phyloP scores from a whole-genome alignment of 2,329 filamentous ascomycete species.

The Colletotrichum aenigma region DNA sequence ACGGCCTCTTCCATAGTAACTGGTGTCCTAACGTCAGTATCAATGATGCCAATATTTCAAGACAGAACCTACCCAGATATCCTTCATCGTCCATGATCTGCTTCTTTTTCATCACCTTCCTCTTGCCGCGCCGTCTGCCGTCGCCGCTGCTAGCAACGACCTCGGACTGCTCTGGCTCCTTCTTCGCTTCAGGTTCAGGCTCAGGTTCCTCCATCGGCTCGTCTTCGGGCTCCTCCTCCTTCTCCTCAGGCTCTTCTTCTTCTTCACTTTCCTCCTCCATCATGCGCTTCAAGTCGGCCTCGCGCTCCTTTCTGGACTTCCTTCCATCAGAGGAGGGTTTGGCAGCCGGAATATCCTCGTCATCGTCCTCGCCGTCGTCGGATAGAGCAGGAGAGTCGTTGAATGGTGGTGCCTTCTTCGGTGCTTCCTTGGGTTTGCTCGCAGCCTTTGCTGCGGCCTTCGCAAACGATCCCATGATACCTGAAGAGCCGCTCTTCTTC shows the following conservation, averaged over 20 bases:
- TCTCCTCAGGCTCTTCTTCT: slow-evolving; percentile 64
- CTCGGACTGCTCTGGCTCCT: slow-evolving; percentile 50
- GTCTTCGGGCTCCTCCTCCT: slow-evolving; percentile 44
- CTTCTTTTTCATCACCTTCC: slow-evolving; percentile 86
- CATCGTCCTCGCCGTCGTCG: slow-evolving; percentile 55
- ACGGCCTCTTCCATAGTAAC: slow-evolving; percentile 84
- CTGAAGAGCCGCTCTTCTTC: slow-evolving; percentile 61
- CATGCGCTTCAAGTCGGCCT: slow-evolving; percentile 72
- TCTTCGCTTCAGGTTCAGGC: slow-evolving; percentile 38
- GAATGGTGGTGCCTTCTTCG: neutral
- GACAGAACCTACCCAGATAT: slow-evolving; percentile 72
- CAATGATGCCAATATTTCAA: neutral
- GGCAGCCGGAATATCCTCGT: slow-evolving; percentile 51
- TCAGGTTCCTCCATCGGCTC: slow-evolving; percentile 45
- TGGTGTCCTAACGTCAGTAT: slow-evolving; percentile 37
- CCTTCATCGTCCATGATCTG: slow-evolving; percentile 87
- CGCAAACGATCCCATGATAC: slow-evolving; percentile 82
- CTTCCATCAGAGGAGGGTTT: slow-evolving; percentile 34
- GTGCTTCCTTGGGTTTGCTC: slow-evolving; percentile 4
- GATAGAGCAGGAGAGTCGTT: slow-evolving; percentile 49
- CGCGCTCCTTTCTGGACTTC: slow-evolving; percentile 63
- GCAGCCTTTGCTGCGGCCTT: slow-evolving; percentile 50
- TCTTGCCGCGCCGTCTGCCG: slow-evolving; percentile 75
- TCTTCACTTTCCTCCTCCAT: slow-evolving; percentile 75
- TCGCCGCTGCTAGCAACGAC: slow-evolving; percentile 56